Conservation (phyloP, 2,329 filamentous ascomycete genomes). For the Botrytis aclada region DNA sequence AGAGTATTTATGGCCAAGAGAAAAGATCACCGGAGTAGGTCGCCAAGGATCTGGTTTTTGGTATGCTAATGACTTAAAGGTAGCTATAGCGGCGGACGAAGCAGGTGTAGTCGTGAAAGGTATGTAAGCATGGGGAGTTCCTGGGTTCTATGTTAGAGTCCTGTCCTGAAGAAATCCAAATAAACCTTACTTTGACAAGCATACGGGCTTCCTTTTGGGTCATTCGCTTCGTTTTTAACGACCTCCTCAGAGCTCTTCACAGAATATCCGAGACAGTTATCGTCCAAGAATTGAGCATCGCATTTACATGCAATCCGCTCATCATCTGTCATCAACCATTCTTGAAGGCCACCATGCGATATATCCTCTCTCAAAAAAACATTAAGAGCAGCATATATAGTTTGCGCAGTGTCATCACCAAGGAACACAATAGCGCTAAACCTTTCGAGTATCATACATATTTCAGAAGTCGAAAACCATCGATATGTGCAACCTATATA, state of each 20-base stretch:
- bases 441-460: constrained; percentile 45
- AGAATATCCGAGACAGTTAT: constrained; percentile 36
- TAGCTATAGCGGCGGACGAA: constrained; percentile 30
- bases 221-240: constrained; percentile 23
- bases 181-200: constrained; percentile 25
- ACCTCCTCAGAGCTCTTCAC: constrained; percentile 30
- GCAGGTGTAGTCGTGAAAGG: constrained; percentile 37
- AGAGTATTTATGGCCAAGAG: constrained; percentile 35
- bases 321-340: constrained; percentile 40
- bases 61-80: constrained; percentile 38
- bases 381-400: constrained; percentile 46
- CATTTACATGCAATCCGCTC: constrained; percentile 40
- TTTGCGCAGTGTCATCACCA: constrained; percentile 41
- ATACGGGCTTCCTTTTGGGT: constrained; percentile 22
- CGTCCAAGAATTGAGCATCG: constrained; percentile 42
- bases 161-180: not conserved
- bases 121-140: constrained; percentile 41
- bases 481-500: constrained; percentile 41
- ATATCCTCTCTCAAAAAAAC: constrained; percentile 44
- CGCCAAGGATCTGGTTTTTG: constrained; percentile 38
- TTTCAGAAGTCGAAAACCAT: constrained; percentile 43
- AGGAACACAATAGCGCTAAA: constrained; percentile 44
- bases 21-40: constrained; percentile 43
- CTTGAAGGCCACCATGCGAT: constrained; percentile 40
- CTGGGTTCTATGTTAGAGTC: constrained; percentile 25